Conservation (phyloP, 106 monocot genomes). For the Dendrobium officinale region DNA sequence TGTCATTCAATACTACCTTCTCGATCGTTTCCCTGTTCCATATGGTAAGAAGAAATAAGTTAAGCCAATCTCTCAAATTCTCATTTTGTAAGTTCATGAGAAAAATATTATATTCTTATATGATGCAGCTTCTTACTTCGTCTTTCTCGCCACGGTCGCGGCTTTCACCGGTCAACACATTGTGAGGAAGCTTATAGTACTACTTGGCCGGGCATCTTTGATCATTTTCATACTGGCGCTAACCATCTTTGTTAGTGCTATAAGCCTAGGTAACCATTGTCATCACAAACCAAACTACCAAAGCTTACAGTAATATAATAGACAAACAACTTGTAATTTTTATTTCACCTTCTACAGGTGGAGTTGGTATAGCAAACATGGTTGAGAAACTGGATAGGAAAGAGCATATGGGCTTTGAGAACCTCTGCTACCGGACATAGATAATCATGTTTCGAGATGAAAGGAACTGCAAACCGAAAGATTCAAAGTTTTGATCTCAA, state of each 20-base stretch:
- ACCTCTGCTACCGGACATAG: constrained; percentile 34
- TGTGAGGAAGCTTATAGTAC: constrained; percentile 35
- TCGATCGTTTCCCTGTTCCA: constrained; percentile 41
- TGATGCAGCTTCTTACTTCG: constrained; percentile 43
- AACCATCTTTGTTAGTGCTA: constrained; percentile 52
- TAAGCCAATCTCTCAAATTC: background rate
- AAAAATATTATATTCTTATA: background rate
- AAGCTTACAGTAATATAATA: background rate
- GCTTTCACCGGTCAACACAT: constrained; percentile 57
- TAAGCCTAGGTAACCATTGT: constrained; percentile 35
- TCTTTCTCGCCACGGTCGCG: constrained; percentile 53
- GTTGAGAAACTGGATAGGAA: constrained; percentile 47
- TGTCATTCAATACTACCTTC: constrained; percentile 41
- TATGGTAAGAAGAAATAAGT: constrained; percentile 22
- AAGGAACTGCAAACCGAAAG: background rate
- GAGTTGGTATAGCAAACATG: constrained; percentile 55
- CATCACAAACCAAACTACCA: background rate
- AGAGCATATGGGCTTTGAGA: constrained; percentile 61
- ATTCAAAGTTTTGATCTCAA: background rate
- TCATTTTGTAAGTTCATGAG: background rate
- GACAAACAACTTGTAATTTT: background rate
- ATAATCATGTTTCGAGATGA: background rate
- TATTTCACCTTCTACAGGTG: constrained; percentile 26
- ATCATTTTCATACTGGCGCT: constrained; percentile 54
- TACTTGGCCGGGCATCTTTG: constrained; percentile 42